These are phyloP conservation scores for Mycena polygramma DNA, from an alignment of 768 basidiomycete genomes.

Conservation along the genomic window DNA sequence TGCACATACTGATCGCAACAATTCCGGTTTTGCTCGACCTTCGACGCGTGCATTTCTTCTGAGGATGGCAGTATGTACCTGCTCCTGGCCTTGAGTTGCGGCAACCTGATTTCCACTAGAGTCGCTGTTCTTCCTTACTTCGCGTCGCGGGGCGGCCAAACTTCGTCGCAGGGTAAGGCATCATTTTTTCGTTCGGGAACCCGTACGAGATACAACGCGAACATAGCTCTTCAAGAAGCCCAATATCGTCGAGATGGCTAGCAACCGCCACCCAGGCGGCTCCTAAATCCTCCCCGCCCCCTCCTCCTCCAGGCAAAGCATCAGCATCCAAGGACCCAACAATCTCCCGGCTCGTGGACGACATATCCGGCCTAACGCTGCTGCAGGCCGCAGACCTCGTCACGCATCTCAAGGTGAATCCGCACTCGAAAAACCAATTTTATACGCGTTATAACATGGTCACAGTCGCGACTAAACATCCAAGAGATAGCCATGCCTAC, in stretches of 20 bases:
- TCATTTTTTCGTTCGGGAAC: no score
- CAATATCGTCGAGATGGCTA: slow-evolving; percentile 65
- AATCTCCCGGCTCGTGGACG: slow-evolving; percentile 89
- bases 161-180: slow-evolving; percentile 51
- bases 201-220: slow-evolving; percentile 7
- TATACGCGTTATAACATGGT: slow-evolving; percentile 10
- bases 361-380: slow-evolving; percentile 89
- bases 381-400: slow-evolving; percentile 97
- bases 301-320: slow-evolving; percentile 54
- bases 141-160: slow-evolving; percentile 58
- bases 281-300: slow-evolving; percentile 54
- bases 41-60: slow-evolving; percentile 31
- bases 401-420: slow-evolving; percentile 84
- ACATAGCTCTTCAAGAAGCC: slow-evolving; percentile 52
- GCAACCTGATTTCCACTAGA: slow-evolving; percentile 43
- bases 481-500: slow-evolving; percentile 97
- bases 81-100: slow-evolving; percentile 3
- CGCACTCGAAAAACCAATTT: background rate
- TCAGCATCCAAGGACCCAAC: slow-evolving; percentile 66
- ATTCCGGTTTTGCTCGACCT: slow-evolving; percentile 46
- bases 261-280: slow-evolving; percentile 66
- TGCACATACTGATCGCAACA: slow-evolving; percentile 44
- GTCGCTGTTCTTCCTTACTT: slow-evolving; percentile 59
- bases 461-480: slow-evolving; percentile 91
- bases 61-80: slow-evolving; percentile 58